phyloP scores from a whole-genome alignment of 2,329 filamentous ascomycete species.

The Verticillium tricorpus region DNA sequence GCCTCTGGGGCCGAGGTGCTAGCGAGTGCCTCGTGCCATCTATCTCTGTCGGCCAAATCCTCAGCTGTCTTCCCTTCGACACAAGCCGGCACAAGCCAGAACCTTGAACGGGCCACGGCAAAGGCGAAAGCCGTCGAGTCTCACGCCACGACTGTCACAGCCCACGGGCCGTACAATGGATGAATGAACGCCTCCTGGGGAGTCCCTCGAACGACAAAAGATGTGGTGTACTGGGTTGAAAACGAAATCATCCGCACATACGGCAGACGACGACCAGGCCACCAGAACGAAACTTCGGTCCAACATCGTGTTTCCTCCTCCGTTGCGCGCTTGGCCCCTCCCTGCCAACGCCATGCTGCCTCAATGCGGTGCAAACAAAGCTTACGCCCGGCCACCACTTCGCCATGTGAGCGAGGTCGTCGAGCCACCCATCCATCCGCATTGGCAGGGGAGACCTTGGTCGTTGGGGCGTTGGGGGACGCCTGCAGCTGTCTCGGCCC shows the following conservation, averaged over 20 bases:
- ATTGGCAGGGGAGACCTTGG: background rate
- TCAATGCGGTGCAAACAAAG: background rate
- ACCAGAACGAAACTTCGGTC: background rate
- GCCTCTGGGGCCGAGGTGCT: too few relatives aligned
- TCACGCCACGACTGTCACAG: background rate
- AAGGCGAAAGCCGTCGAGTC: background rate
- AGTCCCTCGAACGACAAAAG: background rate
- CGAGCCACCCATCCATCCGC: background rate
- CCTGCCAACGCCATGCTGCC: background rate
- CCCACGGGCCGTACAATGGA: background rate
- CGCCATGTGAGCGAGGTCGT: background rate
- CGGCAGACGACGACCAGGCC: background rate
- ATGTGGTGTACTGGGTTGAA: too few relatives aligned
- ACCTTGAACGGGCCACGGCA: too few relatives aligned
- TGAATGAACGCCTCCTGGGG: background rate
- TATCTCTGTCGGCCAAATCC: conserved; percentile 15
- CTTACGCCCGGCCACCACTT: background rate
- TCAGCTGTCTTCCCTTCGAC: conserved; percentile 3
- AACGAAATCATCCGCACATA: background rate
- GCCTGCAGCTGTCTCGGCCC: background rate
- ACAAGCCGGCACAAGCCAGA: too few relatives aligned
- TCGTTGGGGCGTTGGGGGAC: background rate
- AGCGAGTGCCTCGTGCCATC: conserved; percentile 11
- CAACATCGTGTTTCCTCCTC: background rate
- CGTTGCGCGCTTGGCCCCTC: background rate